Conservation (phyloP, 306 rosid species). For the Alnus glutinosa region DNA sequence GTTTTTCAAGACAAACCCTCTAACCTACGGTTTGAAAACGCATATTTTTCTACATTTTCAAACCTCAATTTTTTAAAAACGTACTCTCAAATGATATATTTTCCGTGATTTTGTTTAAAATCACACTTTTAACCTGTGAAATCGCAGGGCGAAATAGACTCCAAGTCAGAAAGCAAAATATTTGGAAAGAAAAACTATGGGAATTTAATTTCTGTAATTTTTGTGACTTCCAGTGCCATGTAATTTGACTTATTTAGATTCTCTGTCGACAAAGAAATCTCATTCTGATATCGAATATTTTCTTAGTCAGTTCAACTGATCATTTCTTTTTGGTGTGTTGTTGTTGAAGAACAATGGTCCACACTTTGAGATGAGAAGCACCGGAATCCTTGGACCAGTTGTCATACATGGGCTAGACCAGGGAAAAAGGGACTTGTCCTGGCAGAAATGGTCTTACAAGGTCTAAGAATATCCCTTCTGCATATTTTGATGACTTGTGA, state of each 20-base stretch:
- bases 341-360: slow-evolving; percentile 70
- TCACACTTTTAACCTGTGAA: no score
- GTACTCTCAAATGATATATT: no score
- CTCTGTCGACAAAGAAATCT: not conserved
- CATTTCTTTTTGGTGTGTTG: slow-evolving; percentile 1
- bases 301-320: not conserved
- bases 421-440: slow-evolving; percentile 69
- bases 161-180: no score
- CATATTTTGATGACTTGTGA: not conserved
- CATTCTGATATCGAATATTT: not conserved
- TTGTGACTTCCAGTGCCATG: not conserved
- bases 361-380: slow-evolving; percentile 70
- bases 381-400: slow-evolving; percentile 81
- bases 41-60: no score
- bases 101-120: no score
- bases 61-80: no score
- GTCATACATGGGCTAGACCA: slow-evolving; percentile 60
- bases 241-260: not conserved
- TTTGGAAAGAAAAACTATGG: not conserved
- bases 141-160: no score
- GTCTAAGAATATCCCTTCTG: slow-evolving; percentile 32
- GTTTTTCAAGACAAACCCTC: no score
- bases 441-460: slow-evolving; percentile 93
- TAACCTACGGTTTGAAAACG: no score
- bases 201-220: not conserved